A percentile compares a stretch with the other conserved stretches of the same genome.
Evolutionary conservation across 2,329 filamentous ascomycete genomes (phyloP).

Genomic region (Pseudopyrenochaeta lycopersici): DNA sequence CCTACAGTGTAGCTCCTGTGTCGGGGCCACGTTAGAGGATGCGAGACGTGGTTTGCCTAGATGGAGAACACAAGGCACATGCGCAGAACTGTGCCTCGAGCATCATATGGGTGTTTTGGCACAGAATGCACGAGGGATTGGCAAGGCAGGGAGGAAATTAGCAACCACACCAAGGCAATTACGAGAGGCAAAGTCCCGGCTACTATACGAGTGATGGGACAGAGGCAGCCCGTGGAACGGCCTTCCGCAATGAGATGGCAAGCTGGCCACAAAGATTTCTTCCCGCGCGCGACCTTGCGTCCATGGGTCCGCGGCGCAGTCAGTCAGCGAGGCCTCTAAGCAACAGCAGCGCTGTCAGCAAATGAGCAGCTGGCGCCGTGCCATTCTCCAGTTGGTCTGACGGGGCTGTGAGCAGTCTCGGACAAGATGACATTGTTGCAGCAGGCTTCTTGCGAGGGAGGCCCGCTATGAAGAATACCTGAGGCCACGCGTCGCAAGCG

Average conservation of each 20-base stretch:
- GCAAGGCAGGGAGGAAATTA: not conserved
- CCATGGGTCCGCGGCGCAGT: not conserved
- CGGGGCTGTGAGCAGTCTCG: constrained; percentile 12
- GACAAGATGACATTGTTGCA: not conserved
- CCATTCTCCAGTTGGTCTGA: not conserved
- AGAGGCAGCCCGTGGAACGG: not conserved
- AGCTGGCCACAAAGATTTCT: not conserved
- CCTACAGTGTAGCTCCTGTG: constrained; percentile 7
- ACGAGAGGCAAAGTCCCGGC: not conserved
- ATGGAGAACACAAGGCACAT: not conserved
- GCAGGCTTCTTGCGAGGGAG: not conserved
- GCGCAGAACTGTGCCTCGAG: not conserved
- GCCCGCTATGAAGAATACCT: not conserved
- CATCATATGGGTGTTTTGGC: not conserved
- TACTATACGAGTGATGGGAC: not conserved
- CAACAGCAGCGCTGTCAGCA: not conserved
- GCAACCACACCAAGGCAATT: not conserved
- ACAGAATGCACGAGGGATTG: not conserved
- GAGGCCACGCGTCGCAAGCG: constrained; percentile 17
- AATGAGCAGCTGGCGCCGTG: not conserved
- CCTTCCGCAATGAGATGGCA: not conserved
- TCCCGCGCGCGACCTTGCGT: not conserved
- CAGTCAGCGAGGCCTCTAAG: not conserved
- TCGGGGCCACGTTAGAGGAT: constrained; percentile 11
- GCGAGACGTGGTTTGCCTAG: not conserved